Evolutionary conservation across 75 land plant genomes (phyloP).

Genomic region (Gnetum montanum): DNA sequence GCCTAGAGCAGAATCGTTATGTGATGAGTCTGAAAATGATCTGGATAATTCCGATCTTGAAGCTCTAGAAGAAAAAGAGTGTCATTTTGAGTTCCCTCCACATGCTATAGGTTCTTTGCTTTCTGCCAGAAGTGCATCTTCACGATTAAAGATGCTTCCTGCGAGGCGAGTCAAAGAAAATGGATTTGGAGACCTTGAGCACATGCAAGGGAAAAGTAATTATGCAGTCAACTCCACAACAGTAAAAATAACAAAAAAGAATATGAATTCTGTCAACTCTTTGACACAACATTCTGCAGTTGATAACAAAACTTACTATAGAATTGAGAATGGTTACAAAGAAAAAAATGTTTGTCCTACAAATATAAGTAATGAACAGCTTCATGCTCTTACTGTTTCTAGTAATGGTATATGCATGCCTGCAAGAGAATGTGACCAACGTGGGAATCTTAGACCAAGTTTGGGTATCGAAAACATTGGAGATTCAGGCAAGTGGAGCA

Average conservation of each 20-base stretch:
- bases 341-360: neutral
- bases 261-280: neutral
- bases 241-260: neutral
- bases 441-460: too few species aligned
- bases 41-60: conserved; percentile 11
- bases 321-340: neutral
- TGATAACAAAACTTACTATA: neutral
- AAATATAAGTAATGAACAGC: neutral
- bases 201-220: too few species aligned
- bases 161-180: too few species aligned
- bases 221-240: too few species aligned
- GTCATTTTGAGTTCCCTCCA: conserved; percentile 42
- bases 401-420: neutral
- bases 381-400: neutral
- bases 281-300: neutral
- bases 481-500: neutral
- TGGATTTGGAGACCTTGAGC: too few species aligned
- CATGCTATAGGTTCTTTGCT: conserved; percentile 24
- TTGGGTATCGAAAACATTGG: too few species aligned
- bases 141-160: conserved; percentile 12
- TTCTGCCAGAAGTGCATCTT: conserved; percentile 19
- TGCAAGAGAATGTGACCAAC: too few species aligned
- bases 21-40: conserved; percentile 47
- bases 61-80: conserved; percentile 10
- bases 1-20: conserved; percentile 11